These are phyloP conservation scores for Fusarium mexicanum DNA, from an alignment of 2,329 filamentous ascomycete species.

Conservation along the genomic window DNA sequence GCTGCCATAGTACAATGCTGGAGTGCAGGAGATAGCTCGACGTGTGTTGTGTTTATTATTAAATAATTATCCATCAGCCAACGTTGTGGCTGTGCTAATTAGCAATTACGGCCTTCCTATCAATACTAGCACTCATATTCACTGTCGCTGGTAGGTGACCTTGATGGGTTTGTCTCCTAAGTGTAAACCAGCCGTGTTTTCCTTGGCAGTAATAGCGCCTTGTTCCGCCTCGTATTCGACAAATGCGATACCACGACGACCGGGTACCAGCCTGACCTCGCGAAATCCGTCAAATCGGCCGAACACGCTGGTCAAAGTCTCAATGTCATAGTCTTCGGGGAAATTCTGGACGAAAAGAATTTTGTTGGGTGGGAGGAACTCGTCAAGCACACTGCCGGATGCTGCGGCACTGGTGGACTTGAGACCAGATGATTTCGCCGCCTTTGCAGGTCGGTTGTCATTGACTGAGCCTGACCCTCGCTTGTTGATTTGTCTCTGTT, in stretches of 20 bases:
- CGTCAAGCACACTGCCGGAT: conserved; percentile 86
- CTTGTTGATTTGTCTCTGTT: conserved; percentile 82
- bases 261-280: conserved; percentile 89
- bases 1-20: not conserved
- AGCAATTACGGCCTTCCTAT: not conserved
- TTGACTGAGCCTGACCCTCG: conserved; percentile 60
- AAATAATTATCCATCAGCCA: not conserved
- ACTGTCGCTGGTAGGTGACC: conserved; percentile 96
- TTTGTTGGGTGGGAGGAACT: conserved; percentile 97
- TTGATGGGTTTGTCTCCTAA: conserved; percentile 84
- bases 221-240: conserved; percentile 94
- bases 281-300: conserved; percentile 91
- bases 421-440: conserved; percentile 68
- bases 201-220: conserved; percentile 91
- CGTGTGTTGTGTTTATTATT: not conserved
- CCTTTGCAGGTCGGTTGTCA: conserved; percentile 71
- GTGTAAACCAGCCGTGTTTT: conserved; percentile 86
- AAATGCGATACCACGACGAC: conserved; percentile 89
- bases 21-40: not conserved
- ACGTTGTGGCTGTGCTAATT: not conserved
- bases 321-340: conserved; percentile 85
- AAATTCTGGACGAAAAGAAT: conserved; percentile 94
- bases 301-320: conserved; percentile 83
- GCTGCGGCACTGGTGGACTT: conserved; percentile 77
- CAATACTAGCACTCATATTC: not conserved